Evolutionary conservation across 148 eudicot genomes (phyloP).

Genomic region (Rhododendron kiyosumense): DNA sequence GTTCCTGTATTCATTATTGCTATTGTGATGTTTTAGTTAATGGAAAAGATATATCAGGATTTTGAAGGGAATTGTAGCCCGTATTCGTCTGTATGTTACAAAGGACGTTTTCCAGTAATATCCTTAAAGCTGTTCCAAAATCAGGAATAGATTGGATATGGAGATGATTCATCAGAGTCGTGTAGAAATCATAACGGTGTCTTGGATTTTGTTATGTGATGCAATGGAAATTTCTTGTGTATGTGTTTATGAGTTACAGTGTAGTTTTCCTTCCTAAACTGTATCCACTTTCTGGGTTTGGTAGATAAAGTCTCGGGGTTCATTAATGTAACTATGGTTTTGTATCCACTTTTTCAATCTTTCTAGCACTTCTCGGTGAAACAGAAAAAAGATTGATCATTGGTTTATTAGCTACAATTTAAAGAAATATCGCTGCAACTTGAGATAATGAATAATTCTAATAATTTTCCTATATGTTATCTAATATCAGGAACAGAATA

Average conservation of each 20-base stretch:
- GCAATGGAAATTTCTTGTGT: background rate
- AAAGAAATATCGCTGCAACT: background rate
- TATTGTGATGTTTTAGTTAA: background rate
- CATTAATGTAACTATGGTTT: background rate
- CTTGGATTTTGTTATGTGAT: background rate
- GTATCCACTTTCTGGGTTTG: background rate
- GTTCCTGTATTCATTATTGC: background rate
- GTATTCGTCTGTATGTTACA: background rate
- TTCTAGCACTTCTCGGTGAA: background rate
- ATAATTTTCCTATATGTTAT: background rate
- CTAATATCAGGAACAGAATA: background rate
- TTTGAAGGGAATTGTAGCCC: background rate
- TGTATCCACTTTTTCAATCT: too few species aligned
- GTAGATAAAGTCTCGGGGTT: background rate
- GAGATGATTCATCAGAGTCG: background rate
- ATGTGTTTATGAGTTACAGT: background rate
- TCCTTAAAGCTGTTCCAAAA: background rate
- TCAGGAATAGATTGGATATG: background rate
- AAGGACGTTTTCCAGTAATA: background rate
- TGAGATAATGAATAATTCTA: background rate
- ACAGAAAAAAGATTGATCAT: background rate
- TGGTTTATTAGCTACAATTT: background rate
- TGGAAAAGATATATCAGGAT: background rate
- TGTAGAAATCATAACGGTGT: background rate
- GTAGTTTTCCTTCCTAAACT: background rate